These are phyloP conservation scores for Gymnopilus dilepis DNA, from an alignment of 768 basidiomycete genomes.

Conservation along the genomic window DNA sequence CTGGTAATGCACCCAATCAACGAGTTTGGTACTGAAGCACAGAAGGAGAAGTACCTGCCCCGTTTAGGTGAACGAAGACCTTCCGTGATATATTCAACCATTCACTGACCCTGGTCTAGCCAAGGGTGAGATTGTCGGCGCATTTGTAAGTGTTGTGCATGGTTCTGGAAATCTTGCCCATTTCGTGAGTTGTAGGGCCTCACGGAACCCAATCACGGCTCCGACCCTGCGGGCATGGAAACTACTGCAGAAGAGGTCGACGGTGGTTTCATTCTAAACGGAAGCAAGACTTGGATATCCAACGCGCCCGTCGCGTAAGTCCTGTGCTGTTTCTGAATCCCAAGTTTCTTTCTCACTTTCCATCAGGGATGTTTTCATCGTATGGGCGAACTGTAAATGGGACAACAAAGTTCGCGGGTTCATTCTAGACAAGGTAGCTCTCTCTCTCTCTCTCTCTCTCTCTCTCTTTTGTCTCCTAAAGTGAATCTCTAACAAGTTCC, in stretches of 20 bases:
- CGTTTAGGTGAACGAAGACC: constrained; percentile 59
- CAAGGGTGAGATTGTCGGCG: constrained; percentile 86
- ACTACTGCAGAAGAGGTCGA: constrained; percentile 85
- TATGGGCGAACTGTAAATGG: constrained; percentile 97
- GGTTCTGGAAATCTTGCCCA: background rate
- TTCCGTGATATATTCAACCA: background rate
- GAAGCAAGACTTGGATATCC: constrained; percentile 98
- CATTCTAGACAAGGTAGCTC: constrained; percentile 81
- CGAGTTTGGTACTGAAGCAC: constrained; percentile 86
- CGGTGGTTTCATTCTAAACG: constrained; percentile 85
- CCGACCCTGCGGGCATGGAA: constrained; percentile 98
- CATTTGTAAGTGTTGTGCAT: constrained; percentile 69
- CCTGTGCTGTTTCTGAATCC: constrained; percentile 3
- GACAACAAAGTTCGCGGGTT: constrained; percentile 91
- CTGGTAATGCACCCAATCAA: constrained; percentile 95
- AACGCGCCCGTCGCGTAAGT: constrained; percentile 90
- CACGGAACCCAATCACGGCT: constrained; percentile 97
- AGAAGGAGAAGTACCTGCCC: constrained; percentile 92
- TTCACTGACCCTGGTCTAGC: constrained; percentile 46
- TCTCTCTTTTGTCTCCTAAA: background rate
- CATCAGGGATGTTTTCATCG: constrained; percentile 80
- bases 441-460: constrained; percentile 14
- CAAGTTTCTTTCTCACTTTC: constrained; percentile 13
- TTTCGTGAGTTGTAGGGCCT: constrained; percentile 62
- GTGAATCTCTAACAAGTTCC: background rate